Conservation (phyloP, 2,329 filamentous ascomycete genomes). For the Xylaria sp. region DNA sequence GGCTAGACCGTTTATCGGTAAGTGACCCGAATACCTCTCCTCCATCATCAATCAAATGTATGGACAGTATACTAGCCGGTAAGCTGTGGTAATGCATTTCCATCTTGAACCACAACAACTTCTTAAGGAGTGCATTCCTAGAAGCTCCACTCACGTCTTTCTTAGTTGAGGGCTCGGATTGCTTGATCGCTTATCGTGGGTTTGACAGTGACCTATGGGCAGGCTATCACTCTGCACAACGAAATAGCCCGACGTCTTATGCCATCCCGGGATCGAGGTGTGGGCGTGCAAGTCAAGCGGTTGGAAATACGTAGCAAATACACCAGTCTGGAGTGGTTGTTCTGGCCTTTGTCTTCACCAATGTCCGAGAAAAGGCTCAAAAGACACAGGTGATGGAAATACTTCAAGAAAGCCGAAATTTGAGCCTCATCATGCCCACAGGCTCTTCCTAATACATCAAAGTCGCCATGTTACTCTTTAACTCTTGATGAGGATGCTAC, state of each 20-base stretch:
- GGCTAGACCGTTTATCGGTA: no score
- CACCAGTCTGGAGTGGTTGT: constrained; percentile 47
- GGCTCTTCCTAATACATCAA: background rate
- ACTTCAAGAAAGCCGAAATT: background rate
- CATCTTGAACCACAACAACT: constrained; percentile 29
- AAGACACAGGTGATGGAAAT: no score
- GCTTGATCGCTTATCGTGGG: no score
- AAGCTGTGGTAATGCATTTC: constrained; percentile 30
- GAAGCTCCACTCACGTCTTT: constrained; percentile 22
- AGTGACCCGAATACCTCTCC: no score
- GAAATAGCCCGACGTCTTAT: constrained; percentile 36
- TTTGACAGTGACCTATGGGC: no score
- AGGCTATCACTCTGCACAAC: constrained; percentile 24
- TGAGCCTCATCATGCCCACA: background rate
- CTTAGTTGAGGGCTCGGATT: background rate
- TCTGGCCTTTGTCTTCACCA: constrained; percentile 42
- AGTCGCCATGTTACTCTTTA: background rate
- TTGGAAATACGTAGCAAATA: constrained; percentile 42
- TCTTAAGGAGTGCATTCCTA: constrained; percentile 29
- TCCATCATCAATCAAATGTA: constrained; percentile 38
- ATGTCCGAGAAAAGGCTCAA: constrained; percentile 41
- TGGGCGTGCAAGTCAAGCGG: constrained; percentile 38
- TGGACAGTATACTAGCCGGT: constrained; percentile 33
- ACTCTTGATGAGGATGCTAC: background rate
- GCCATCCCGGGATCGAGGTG: constrained; percentile 45